Conservation (phyloP, 2,329 filamentous ascomycete genomes). For the Calcarisporium arbuscula region DNA sequence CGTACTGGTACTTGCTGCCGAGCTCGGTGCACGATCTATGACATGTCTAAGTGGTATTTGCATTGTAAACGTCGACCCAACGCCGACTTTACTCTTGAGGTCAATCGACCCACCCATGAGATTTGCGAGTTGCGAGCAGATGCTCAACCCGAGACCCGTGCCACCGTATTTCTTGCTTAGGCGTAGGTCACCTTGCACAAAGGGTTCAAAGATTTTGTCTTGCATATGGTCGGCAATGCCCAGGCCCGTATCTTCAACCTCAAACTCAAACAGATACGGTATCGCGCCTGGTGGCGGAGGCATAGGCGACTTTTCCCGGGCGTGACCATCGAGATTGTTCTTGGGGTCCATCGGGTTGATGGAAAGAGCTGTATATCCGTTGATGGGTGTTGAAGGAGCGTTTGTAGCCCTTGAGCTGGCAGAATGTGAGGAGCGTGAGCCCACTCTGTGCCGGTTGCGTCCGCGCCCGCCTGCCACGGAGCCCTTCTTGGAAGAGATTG, state of each 20-base stretch:
- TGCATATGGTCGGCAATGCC: slow-evolving; percentile 76
- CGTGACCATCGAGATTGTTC: slow-evolving; percentile 36
- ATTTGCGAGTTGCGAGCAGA: slow-evolving; percentile 77
- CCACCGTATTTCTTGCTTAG: slow-evolving; percentile 87
- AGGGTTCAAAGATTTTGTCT: slow-evolving; percentile 83
- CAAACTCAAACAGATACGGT: slow-evolving; percentile 75
- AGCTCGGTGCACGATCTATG: slow-evolving; percentile 50
- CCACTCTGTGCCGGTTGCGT: slow-evolving; percentile 37
- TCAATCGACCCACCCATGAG: slow-evolving; percentile 76
- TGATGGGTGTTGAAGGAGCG: slow-evolving; percentile 19
- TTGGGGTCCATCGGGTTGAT: slow-evolving; percentile 59
- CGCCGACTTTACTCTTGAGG: slow-evolving; percentile 63
- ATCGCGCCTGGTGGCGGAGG: slow-evolving; percentile 56
- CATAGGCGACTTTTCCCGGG: slow-evolving; percentile 51
- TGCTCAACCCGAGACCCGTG: slow-evolving; percentile 80
- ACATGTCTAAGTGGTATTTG: slow-evolving; percentile 74
- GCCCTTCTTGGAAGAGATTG: slow-evolving; percentile 44
- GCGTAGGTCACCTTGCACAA: slow-evolving; percentile 86
- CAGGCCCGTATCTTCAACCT: slow-evolving; percentile 81
- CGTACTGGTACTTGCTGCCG: slow-evolving; percentile 47
- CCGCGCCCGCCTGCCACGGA: slow-evolving; percentile 30
- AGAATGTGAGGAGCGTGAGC: slow-evolving; percentile 45
- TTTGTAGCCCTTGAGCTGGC: slow-evolving; percentile 35
- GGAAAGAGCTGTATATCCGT: slow-evolving; percentile 46
- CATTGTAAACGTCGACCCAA: slow-evolving; percentile 77